Evolutionary conservation across 2,329 filamentous ascomycete species (phyloP).

Genomic region (Lecanoromycetidae sp.): DNA sequence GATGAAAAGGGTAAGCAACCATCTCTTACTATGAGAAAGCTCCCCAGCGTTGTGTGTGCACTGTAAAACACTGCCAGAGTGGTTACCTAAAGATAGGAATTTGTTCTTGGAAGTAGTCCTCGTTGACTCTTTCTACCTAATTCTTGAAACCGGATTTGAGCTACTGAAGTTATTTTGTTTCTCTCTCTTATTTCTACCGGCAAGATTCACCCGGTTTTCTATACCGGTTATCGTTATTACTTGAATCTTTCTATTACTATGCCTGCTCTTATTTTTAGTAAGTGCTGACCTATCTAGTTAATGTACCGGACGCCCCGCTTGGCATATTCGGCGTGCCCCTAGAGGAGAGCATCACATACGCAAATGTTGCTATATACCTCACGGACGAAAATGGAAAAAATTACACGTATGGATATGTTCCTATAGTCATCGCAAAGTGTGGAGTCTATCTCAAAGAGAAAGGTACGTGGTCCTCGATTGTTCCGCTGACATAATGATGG

Average conservation of each 20-base stretch:
- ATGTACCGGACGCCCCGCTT: constrained; percentile 9
- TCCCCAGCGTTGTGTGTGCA: no score
- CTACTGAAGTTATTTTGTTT: no score
- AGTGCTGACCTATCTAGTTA: constrained; percentile 13
- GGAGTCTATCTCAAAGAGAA: constrained; percentile 96
- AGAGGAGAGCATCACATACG: constrained; percentile 88
- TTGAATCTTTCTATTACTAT: constrained; percentile 17
- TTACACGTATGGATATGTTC: constrained; percentile 97
- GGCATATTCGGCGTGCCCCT: constrained; percentile 77
- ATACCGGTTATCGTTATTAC: no score
- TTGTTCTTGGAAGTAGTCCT: no score
- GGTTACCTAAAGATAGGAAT: no score
- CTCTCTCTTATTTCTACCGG: no score
- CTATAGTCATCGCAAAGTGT: constrained; percentile 96
- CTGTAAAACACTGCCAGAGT: no score
- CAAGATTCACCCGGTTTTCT: no score
- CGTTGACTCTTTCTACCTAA: no score
- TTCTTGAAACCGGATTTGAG: no score
- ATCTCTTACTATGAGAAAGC: not conserved
- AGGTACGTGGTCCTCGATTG: constrained; percentile 47
- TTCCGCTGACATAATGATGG: no score
- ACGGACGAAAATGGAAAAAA: constrained; percentile 85
- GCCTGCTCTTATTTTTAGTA: not conserved
- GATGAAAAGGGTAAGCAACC: constrained; percentile 47
- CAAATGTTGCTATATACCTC: constrained; percentile 94